phyloP scores from a whole-genome alignment of 306 rosid species.

The Potentilla sterilis region DNA sequence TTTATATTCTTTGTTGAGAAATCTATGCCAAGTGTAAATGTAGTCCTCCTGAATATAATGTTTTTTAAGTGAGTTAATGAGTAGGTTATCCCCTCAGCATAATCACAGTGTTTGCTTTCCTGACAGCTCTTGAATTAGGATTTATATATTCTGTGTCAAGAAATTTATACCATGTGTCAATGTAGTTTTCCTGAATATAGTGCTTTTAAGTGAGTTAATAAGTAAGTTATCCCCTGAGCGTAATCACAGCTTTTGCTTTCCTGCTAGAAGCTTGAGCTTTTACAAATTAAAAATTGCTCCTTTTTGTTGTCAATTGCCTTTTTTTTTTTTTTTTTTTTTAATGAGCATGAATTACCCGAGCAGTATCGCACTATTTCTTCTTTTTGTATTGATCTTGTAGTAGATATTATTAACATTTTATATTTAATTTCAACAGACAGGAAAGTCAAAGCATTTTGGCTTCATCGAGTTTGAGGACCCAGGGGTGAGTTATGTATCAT shows the following conservation, averaged over 20 bases:
- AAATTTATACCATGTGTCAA: not conserved
- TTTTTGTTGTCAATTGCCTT: no score
- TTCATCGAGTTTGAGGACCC: constrained; percentile 81
- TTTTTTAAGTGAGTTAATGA: not conserved
- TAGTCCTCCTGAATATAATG: not conserved
- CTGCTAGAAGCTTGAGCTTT: not conserved
- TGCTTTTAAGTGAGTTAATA: not conserved
- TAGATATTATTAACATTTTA: not conserved
- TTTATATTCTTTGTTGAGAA: not conserved
- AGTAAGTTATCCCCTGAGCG: not conserved
- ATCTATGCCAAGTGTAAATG: not conserved
- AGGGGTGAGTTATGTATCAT: constrained; percentile 45
- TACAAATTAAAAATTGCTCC: not conserved
- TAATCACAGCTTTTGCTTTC: not conserved
- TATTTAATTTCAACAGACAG: constrained; percentile 47
- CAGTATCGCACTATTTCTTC: not conserved
- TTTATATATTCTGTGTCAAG: not conserved
- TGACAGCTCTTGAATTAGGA: not conserved
- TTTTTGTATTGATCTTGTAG: not conserved
- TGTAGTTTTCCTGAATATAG: not conserved
- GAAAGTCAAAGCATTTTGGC: constrained; percentile 79
- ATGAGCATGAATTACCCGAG: not conserved
- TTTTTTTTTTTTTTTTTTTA: not conserved
- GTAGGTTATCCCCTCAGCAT: not conserved
- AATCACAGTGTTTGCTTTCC: not conserved